phyloP scores from a whole-genome alignment of 169 alveolate genomes.

The Fabrea salina region DNA sequence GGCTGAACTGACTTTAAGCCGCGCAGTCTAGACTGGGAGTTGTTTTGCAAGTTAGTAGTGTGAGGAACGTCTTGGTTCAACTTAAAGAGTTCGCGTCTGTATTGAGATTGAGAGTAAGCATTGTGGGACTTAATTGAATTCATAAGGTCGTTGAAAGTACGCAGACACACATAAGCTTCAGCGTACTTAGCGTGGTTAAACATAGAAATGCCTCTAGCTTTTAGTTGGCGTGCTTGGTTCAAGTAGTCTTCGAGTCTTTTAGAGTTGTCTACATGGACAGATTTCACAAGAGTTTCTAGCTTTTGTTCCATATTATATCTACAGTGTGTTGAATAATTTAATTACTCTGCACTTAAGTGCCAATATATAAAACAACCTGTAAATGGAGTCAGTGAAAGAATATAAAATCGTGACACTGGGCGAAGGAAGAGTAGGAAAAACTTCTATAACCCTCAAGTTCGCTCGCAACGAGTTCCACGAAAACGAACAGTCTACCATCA shows the following conservation, averaged over 20 bases:
- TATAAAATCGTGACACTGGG: slow-evolving; percentile 46
- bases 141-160: background rate
- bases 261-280: background rate
- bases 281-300: background rate
- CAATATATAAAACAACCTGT: too few species aligned
- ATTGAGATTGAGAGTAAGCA: background rate
- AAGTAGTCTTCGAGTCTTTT: slow-evolving; percentile 2
- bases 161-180: background rate
- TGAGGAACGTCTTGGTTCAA: background rate
- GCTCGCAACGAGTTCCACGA: slow-evolving; percentile 61
- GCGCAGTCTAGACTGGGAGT: background rate
- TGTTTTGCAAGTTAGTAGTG: background rate
- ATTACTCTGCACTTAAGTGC: too few species aligned
- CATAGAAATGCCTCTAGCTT: background rate
- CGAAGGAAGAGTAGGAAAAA: slow-evolving; percentile 80
- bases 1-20: background rate
- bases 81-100: background rate
- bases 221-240: background rate
- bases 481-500: slow-evolving; percentile 57
- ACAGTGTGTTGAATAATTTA: too few species aligned
- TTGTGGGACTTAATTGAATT: background rate
- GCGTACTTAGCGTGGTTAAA: background rate
- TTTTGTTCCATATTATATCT: too few species aligned
- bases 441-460: slow-evolving; percentile 71
- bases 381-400: slow-evolving; percentile 27